These are phyloP conservation scores for Camelina sativa DNA, from an alignment of 345 rosid genomes.

Conservation along the genomic window DNA sequence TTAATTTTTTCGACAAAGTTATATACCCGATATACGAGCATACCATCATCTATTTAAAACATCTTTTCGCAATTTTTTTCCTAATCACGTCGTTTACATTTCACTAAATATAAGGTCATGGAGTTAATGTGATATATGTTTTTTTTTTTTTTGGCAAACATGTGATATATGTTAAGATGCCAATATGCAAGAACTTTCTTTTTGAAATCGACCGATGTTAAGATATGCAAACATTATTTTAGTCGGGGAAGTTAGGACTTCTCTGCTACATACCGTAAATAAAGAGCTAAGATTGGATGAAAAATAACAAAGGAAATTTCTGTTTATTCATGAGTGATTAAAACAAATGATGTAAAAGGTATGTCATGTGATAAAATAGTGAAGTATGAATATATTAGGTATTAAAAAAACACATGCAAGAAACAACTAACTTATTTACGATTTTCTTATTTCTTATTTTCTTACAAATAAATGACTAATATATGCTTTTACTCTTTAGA, in stretches of 20 bases:
- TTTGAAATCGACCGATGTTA: neutral
- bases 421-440: too few species aligned
- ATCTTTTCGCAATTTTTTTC: neutral
- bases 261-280: too few species aligned
- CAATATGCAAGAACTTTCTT: neutral
- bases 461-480: too few species aligned
- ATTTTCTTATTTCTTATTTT: too few species aligned
- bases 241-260: neutral
- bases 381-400: too few species aligned
- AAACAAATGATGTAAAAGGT: too few species aligned
- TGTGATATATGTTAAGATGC: constrained; percentile 16
- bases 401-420: too few species aligned
- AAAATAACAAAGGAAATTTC: too few species aligned
- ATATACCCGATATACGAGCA: neutral
- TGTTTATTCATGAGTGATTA: too few species aligned
- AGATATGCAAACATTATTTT: neutral
- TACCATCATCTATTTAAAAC: neutral
- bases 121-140: constrained; percentile 15
- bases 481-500: too few species aligned
- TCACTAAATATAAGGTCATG: constrained; percentile 25
- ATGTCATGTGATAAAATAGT: too few species aligned
- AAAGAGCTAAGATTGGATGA: too few species aligned
- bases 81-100: constrained; percentile 28
- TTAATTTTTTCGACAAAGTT: neutral
- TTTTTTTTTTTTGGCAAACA: neutral